Evolutionary conservation across 495 filamentous ascomycete genomes (phyloP).

Genomic region (Cryomyces minteri): DNA sequence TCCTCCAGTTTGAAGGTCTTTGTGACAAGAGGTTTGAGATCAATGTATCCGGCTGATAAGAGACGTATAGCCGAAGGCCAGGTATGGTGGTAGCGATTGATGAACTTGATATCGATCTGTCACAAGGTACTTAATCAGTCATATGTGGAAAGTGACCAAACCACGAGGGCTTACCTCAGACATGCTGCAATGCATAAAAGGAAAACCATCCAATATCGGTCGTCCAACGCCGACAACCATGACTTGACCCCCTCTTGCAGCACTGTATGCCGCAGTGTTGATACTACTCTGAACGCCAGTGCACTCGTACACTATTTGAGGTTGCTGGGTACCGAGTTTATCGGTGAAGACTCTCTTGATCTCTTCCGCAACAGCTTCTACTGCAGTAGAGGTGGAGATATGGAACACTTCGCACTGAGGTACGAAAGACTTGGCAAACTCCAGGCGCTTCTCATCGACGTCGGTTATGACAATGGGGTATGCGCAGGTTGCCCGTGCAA

Average conservation of each 20-base stretch:
- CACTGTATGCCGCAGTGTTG: slow-evolving; percentile 34
- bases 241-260: slow-evolving; percentile 36
- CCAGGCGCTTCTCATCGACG: slow-evolving; percentile 32
- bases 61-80: slow-evolving; percentile 36
- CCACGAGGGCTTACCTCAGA: slow-evolving; percentile 20
- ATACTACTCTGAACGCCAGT: slow-evolving; percentile 44
- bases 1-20: slow-evolving; percentile 36
- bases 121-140: background rate
- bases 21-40: slow-evolving; percentile 30
- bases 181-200: slow-evolving; percentile 46
- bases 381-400: slow-evolving; percentile 25
- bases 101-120: slow-evolving; percentile 42
- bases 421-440: slow-evolving; percentile 39
- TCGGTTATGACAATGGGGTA: slow-evolving; percentile 47
- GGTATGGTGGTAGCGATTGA: slow-evolving; percentile 44
- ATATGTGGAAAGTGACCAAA: background rate
- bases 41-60: slow-evolving; percentile 22
- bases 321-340: background rate
- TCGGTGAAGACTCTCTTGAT: slow-evolving; percentile 32
- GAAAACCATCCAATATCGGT: slow-evolving; percentile 39
- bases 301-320: slow-evolving; percentile 36
- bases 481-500: slow-evolving; percentile 39
- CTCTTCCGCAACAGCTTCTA: slow-evolving; percentile 30
- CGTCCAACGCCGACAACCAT: slow-evolving; percentile 47
- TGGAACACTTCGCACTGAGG: slow-evolving; percentile 34